phyloP scores from a whole-genome alignment of 2,329 filamentous ascomycete species.

The Pseudopyricularia cyperi region DNA sequence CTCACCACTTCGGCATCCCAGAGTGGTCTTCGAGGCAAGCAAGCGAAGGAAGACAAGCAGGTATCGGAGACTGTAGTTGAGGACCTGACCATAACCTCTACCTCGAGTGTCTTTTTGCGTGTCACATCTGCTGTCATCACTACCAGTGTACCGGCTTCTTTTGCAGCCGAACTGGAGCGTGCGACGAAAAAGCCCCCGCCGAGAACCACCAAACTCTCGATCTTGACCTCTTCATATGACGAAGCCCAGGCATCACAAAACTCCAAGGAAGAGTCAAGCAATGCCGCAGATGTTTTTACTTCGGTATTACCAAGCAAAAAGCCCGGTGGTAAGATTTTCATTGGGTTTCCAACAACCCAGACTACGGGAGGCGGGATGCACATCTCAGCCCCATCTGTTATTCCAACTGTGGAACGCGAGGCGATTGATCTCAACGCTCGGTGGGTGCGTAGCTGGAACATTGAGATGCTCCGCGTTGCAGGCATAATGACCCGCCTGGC shows the following conservation, averaged over 20 bases:
- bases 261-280: conserved; percentile 24
- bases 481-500: conserved; percentile 83
- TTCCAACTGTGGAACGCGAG: conserved; percentile 93
- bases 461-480: conserved; percentile 80
- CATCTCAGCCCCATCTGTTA: conserved; percentile 89
- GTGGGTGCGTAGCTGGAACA: conserved; percentile 91
- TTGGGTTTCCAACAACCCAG: conserved; percentile 94
- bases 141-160: conserved; percentile 58
- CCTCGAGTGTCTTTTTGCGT: conserved; percentile 74
- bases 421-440: conserved; percentile 93
- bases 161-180: conserved; percentile 78
- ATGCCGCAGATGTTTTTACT: conserved; percentile 64
- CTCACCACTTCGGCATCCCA: conserved; percentile 49
- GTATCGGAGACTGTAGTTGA: conserved; percentile 51
- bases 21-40: conserved; percentile 35
- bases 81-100: conserved; percentile 57
- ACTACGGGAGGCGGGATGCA: conserved; percentile 91
- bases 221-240: conserved; percentile 84
- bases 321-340: conserved; percentile 76
- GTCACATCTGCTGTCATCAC: conserved; percentile 74
- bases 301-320: conserved; percentile 83
- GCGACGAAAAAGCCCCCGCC: conserved; percentile 96
- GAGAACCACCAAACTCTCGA: conserved; percentile 71
- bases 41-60: conserved; percentile 48
- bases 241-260: conserved; percentile 56